These are phyloP conservation scores for Protomyces gravidus DNA, from an alignment of 1,139 yeast genomes.

Conservation along the genomic window DNA sequence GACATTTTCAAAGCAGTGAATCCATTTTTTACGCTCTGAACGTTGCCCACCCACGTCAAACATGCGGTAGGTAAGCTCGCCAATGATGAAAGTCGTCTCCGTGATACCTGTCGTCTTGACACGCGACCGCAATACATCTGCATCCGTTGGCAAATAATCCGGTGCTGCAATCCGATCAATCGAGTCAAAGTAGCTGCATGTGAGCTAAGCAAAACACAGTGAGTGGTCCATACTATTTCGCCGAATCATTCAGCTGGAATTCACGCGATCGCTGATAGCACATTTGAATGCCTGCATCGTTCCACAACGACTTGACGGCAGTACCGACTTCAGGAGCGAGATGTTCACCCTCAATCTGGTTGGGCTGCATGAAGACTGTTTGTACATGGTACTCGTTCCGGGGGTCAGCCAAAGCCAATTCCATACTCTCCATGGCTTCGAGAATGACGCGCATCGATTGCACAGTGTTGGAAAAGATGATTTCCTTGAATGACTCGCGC, in stretches of 20 bases:
- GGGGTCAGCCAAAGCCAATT: constrained; percentile 31
- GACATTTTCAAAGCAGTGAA: constrained; percentile 89
- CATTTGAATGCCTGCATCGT: constrained; percentile 57
- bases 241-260: constrained; percentile 83
- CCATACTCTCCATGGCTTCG: constrained; percentile 39
- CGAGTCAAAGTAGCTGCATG: constrained; percentile 33
- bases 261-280: constrained; percentile 61
- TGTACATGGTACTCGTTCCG: constrained; percentile 30
- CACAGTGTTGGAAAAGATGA: constrained; percentile 92
- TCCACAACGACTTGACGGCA: constrained; percentile 47
- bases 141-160: constrained; percentile 66
- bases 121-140: constrained; percentile 81
- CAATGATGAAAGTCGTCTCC: constrained; percentile 75
- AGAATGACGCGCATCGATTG: constrained; percentile 82
- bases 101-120: constrained; percentile 95
- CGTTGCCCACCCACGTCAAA: constrained; percentile 98
- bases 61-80: constrained; percentile 50
- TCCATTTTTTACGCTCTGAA: constrained; percentile 91
- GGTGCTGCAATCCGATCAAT: constrained; percentile 48
- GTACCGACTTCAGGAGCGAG: constrained; percentile 35
- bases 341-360: constrained; percentile 34
- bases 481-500: constrained; percentile 72
- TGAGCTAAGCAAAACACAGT: constrained; percentile 17
- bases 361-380: constrained; percentile 32
- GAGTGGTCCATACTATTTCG: constrained; percentile 48